Base-by-base conservation (phyloP, 2,329 filamentous ascomycete genomes). In the Decorospora gaudefroyi region DNA sequence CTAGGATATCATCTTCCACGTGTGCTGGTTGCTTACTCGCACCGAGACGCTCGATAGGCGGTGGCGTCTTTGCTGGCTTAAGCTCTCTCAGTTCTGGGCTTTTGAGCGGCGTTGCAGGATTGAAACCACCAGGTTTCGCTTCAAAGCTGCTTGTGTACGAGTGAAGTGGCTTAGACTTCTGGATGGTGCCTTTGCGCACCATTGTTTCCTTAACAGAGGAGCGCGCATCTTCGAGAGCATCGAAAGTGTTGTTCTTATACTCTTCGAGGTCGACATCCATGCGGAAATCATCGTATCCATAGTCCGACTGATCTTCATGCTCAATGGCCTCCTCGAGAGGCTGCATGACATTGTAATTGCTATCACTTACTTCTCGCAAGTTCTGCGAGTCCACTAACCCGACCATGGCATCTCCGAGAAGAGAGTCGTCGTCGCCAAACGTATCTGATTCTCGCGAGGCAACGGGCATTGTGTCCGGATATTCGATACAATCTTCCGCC, bases 361-460 rank as follows among this genome's bases (percentile, higher is more conserved):
- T 18, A 9, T 44, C 29, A 4, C 23, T 23, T 5, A 17, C 6
- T 6, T 17, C 32, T 27, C 38, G 51, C n/a, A 68, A 37, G 5
- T 52, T 43, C n/a, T 66, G 54, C 4, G 64, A 67, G 47, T 69
- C 67, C 4, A 47, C 59, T 10, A 68, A 43, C 5, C 65, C 67
- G 7, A 68, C 36, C 51, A 70, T 55, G 13, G 54, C 64, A n/a
- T 67, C 65, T 11, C 47, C 55, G 4, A 70, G 46, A 4, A 61
- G 30, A 0, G 67, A 69, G 23, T 67, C 63, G 11, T 64, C 55
- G 15, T 70, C 66, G 5, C 40, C 59, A 32, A 62, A 68, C 0
- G 42, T 42, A 10, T 67, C 62, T 0, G 61, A 60, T 22, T 19
- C 42, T 18, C 40, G 22, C 23, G 51, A 51, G 0, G n/a, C 4